Base-by-base conservation (phyloP, 495 filamentous ascomycete genomes). In the Paragyromitra xinjiangensis region DNA sequence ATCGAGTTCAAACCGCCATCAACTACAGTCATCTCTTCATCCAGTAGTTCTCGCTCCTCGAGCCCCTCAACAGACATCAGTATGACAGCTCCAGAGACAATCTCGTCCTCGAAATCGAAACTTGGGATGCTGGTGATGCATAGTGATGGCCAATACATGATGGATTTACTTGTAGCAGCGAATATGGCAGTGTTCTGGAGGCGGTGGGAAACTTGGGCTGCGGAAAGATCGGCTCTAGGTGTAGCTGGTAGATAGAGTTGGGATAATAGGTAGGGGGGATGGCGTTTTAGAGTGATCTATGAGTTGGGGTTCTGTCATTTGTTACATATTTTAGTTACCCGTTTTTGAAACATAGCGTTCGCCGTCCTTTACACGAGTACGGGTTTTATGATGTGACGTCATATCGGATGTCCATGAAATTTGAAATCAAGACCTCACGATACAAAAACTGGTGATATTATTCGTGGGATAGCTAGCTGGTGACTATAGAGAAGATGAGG, bases 181-280 rank as follows among this genome's bases (percentile, higher is more conserved):
- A 98, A 95, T 82, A 88, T 98, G 84, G 92, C 91, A 0, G 87
- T 98, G 51, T 98, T 94, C 92, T 97, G 95, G 95, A 91, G 90
- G 77, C 89, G 91, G 0, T 98, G 93, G 89, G 93, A 94, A 73
- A 87, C 84, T 76, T 86, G 82, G 42, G 68, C 64, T 16, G 68
- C 67, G 14, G 80, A 82, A 40, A 82, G 80, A 39, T 44, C 29
- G 5, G 80, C 80, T 12, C 50, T 82, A 50, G 80, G 80, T 1
- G 51, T 58, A 16, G 66, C 66, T n/a, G 68, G 68, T 37, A 69
- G 37, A 8, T 77, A 64, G 44, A 3, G 29, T 34, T 19, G 37
- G 11, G 1, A 48, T 58, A 29, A 26, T 2, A 11, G 2, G 26
- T 14, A 29, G 39, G 29, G 8, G 37, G 24, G 14, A 37, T 55